phyloP scores from a whole-genome alignment of 192 early-diverging fungal species.

The Podila horticola region DNA sequence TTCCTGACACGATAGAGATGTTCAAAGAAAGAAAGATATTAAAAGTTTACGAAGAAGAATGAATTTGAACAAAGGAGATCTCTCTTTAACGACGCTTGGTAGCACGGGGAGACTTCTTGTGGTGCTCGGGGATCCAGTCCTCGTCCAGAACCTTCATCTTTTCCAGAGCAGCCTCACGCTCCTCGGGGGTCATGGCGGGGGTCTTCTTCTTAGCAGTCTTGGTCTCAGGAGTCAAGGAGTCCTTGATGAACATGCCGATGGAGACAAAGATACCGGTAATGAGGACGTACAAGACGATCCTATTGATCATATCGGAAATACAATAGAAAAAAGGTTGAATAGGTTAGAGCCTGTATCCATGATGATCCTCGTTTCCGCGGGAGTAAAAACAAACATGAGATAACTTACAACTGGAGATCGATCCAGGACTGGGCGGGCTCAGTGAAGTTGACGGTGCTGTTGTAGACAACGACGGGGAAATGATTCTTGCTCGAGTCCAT shows the following conservation, averaged over 20 bases:
- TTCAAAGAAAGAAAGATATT: not conserved
- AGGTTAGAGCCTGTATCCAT: not conserved
- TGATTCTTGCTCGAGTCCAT: constrained; percentile 48
- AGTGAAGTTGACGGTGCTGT: constrained; percentile 46
- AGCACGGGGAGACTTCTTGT: constrained; percentile 53
- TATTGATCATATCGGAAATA: not conserved
- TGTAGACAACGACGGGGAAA: constrained; percentile 46
- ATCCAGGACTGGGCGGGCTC: constrained; percentile 50
- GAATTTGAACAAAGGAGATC: not conserved
- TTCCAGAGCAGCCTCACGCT: constrained; percentile 48
- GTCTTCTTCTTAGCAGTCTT: constrained; percentile 41
- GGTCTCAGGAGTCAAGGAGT: constrained; percentile 29
- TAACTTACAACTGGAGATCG: constrained; percentile 41
- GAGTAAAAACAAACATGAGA: not conserved
- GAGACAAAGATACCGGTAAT: constrained; percentile 47
- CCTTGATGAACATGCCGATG: constrained; percentile 47
- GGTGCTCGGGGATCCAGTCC: constrained; percentile 55
- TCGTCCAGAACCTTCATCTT: constrained; percentile 52
- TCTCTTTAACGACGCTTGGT: constrained; percentile 29
- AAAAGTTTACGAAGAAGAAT: not conserved
- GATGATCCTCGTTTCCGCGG: not conserved
- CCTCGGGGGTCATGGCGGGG: constrained; percentile 46
- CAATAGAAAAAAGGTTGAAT: not conserved
- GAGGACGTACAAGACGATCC: constrained; percentile 49
- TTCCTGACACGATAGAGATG: not conserved